Conservation (phyloP, 768 basidiomycete species). For the Suillus clintonianus region DNA sequence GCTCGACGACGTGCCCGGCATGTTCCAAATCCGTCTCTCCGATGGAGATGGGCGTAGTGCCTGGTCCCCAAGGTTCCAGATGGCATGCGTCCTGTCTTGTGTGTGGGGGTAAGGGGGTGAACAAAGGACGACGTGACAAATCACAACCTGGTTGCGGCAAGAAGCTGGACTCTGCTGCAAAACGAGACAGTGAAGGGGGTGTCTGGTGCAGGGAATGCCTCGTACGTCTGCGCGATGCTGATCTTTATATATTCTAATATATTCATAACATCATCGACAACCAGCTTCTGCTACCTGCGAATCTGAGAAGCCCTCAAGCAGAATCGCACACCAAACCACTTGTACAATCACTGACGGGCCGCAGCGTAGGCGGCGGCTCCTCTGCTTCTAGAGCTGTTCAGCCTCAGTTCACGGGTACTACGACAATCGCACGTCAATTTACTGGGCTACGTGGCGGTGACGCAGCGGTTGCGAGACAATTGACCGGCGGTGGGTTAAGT, state of each 20-base stretch:
- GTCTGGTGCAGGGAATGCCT: conserved; percentile 87
- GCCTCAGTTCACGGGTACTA: conserved; percentile 68
- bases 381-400: conserved; percentile 36
- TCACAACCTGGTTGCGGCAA: conserved; percentile 80
- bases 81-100: conserved; percentile 82
- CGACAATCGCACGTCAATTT: conserved; percentile 75
- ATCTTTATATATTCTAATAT: neutral
- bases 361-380: conserved; percentile 23
- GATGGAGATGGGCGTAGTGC: conserved; percentile 86
- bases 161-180: conserved; percentile 80
- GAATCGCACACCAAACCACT: conserved; percentile 55
- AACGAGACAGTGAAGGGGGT: conserved; percentile 63
- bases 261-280: conserved; percentile 13
- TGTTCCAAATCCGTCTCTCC: conserved; percentile 72
- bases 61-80: conserved; percentile 77
- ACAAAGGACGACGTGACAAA: conserved; percentile 48
- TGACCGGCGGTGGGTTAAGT: conserved; percentile 68
- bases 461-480: conserved; percentile 45
- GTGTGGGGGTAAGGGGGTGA: conserved; percentile 68
- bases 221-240: conserved; percentile 43
- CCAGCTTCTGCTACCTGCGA: conserved; percentile 58
- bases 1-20: conserved; percentile 65
- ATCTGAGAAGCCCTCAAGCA: conserved; percentile 49
- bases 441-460: conserved; percentile 56
- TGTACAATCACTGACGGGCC: conserved; percentile 46